Evolutionary conservation across 257 asterid species (phyloP).

Genomic region (Nemophila menziesii): DNA sequence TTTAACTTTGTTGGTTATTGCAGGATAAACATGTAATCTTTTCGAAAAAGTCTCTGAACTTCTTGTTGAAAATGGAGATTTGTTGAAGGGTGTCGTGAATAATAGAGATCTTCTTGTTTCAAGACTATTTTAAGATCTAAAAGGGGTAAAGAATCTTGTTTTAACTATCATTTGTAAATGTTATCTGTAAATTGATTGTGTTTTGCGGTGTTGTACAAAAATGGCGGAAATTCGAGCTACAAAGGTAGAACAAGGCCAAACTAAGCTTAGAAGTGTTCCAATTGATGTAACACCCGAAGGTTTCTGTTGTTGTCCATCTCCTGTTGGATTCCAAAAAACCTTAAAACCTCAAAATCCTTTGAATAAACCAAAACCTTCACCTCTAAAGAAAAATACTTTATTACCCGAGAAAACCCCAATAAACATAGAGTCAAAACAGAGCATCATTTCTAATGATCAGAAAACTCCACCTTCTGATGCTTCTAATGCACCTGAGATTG

Average conservation of each 20-base stretch:
- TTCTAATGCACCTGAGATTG: constrained; percentile 29
- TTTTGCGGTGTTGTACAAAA: constrained; percentile 17
- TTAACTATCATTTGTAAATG: constrained; percentile 16
- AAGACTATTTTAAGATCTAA: not conserved
- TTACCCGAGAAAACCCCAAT: constrained; percentile 33
- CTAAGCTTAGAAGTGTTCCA: constrained; percentile 67
- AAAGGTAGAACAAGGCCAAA: constrained; percentile 57
- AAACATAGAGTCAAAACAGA: constrained; percentile 19
- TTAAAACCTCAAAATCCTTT: constrained; percentile 39
- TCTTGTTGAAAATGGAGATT: too few relatives aligned
- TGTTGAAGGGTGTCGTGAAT: not conserved
- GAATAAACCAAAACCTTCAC: constrained; percentile 28
- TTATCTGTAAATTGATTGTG: constrained; percentile 12
- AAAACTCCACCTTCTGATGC: constrained; percentile 26
- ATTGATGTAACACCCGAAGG: constrained; percentile 97
- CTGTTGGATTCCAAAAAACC: constrained; percentile 67
- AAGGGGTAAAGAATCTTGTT: constrained; percentile 8
- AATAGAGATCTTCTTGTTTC: not conserved
- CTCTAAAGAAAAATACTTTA: constrained; percentile 36
- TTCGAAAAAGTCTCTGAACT: too few relatives aligned
- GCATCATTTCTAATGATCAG: constrained; percentile 26
- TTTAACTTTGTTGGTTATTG: too few relatives aligned
- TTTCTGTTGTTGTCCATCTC: constrained; percentile 98
- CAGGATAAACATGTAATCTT: too few relatives aligned
- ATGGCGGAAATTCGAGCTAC: constrained; percentile 63